These are phyloP conservation scores for Waitea zeae DNA, from an alignment of 1,284 basidiomycete genomes.

Conservation along the genomic window DNA sequence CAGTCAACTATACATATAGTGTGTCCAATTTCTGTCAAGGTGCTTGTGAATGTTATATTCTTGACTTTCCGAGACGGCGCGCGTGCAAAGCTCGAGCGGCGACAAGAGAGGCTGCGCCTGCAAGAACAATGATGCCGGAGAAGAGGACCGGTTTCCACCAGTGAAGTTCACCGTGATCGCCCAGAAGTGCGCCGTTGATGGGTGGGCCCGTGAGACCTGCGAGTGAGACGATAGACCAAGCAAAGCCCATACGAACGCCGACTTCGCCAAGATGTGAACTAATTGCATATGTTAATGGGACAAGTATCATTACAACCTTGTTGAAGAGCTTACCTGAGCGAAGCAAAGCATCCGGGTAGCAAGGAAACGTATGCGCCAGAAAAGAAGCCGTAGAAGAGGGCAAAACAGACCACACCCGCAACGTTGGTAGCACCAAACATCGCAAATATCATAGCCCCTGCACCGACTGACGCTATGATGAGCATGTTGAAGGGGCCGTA, in stretches of 20 bases:
- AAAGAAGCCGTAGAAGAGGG: conserved; percentile 5
- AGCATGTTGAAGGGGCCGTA: conserved; percentile 5
- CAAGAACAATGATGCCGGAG: background rate
- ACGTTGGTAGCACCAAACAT: conserved; percentile 1
- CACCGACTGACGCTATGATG: conserved; percentile 1
- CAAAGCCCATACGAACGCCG: conserved; percentile 3
- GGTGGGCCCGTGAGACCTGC: conserved; percentile 2
- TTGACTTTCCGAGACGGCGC: too few relatives aligned
- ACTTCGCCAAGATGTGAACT: conserved; percentile 1
- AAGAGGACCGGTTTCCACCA: conserved; percentile 3
- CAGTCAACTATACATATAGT: too few relatives aligned
- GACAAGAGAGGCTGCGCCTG: background rate
- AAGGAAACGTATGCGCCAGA: conserved; percentile 3
- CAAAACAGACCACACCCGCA: conserved; percentile 2
- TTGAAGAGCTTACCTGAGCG: background rate
- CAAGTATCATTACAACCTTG: background rate
- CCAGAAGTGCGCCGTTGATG: background rate
- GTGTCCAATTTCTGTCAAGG: too few relatives aligned
- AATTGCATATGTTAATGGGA: background rate
- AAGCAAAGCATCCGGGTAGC: background rate
- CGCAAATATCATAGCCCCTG: conserved; percentile 3
- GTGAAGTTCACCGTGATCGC: background rate
- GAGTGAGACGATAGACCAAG: conserved; percentile 1
- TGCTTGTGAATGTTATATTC: too few relatives aligned
- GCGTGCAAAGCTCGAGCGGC: background rate